Evolutionary conservation across 352 stramenopile species (phyloP), one percentile per base, ranked within the genome.

Genomic region (Phytophthora constricta): DNA sequence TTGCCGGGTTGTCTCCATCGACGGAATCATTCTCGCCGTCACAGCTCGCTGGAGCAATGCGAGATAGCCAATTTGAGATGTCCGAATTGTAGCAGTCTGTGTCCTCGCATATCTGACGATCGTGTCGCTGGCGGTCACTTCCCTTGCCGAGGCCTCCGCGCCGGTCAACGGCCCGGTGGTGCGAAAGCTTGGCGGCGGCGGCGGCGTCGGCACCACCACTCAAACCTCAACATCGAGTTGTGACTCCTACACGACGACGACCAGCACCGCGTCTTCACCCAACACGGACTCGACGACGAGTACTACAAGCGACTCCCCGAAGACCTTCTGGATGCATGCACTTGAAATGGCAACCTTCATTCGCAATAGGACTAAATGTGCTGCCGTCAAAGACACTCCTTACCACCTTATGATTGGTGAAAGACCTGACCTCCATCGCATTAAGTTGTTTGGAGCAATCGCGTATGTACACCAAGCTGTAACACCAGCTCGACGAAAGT

Each of bases 141-240:
- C 68, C 3, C 34, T 76, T 13, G 43, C 37, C 23, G 68, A 76
- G n/a, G 57, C 62, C 27, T 72, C 57, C n/a, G 62, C 52, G 17
- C 37, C 45, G 25, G 28, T 33, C 5, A 47, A 58, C 25, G 14
- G 47, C 27, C 46, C 46, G 19, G 43, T 61, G 22, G 39, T 53
- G 47, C 57, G 47, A 13, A 72, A 60, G 45, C 62, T 65, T 54
- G 67, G 61, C 27, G 58, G 58, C 5, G 59, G 58, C 7, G 60
- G 62, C 22, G 58, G 50, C 34, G 62, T 62, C 23, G 60, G 54
- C 7, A 51, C 58, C 33, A 67, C 61, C 1, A 59, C 61, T 10
- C 48, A 55, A 22, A 23, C 26, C 7, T 63, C 65, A 14, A 54
- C 33, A 8, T 58, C 52, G 17, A 64, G 31, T 22, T 45, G 61